Conservation (phyloP, 805 yeast genomes). For the Zygosaccharomyces lentus region DNA sequence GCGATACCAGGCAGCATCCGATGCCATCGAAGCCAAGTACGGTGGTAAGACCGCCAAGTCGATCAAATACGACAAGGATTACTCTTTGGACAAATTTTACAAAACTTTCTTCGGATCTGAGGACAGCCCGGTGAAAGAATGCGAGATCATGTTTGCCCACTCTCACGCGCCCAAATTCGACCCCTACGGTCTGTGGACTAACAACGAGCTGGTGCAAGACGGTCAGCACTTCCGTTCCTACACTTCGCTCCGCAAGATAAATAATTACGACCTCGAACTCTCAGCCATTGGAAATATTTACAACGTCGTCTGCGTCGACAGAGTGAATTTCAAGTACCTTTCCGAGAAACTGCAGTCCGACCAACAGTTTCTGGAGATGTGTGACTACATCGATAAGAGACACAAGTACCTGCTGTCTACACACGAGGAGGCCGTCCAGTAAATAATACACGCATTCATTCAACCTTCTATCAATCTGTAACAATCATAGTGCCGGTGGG, state of each 20-base stretch:
- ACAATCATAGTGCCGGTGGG: not conserved
- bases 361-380: slow-evolving; percentile 20
- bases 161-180: slow-evolving; percentile 40
- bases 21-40: slow-evolving; percentile 16
- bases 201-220: slow-evolving; percentile 20
- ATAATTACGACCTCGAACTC: slow-evolving; percentile 28
- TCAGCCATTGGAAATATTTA: slow-evolving; percentile 26
- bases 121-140: slow-evolving; percentile 13
- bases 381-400: slow-evolving; percentile 25
- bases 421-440: slow-evolving; percentile 19
- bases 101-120: slow-evolving; percentile 18
- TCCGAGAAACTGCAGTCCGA: slow-evolving; percentile 15
- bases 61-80: slow-evolving; percentile 17
- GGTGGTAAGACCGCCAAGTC: slow-evolving; percentile 8
- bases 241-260: slow-evolving; percentile 18
- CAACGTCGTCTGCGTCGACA: slow-evolving; percentile 20
- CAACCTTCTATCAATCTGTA: not conserved
- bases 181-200: slow-evolving; percentile 30
- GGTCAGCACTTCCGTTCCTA: slow-evolving; percentile 28
- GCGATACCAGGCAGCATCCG: slow-evolving; percentile 19
- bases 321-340: slow-evolving; percentile 22
- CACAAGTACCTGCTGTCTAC: slow-evolving; percentile 20
- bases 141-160: slow-evolving; percentile 35
- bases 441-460: not conserved
- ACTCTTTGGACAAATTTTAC: slow-evolving; percentile 20